A percentile compares a stretch with the other conserved stretches of the same genome.
Evolutionary conservation across 306 rosid genomes (phyloP).

Genomic region (Pachyrhizus erosus): DNA sequence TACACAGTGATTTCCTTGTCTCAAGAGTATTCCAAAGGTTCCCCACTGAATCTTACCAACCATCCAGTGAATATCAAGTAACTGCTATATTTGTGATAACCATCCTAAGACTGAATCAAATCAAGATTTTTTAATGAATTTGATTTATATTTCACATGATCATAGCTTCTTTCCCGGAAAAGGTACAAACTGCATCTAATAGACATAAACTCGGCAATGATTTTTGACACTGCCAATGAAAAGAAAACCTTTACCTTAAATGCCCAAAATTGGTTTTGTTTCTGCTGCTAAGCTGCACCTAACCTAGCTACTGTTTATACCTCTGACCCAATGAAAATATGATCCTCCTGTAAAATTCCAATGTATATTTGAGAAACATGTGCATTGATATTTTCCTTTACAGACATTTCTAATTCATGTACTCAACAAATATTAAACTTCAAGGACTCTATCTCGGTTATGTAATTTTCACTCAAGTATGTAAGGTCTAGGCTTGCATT

Average conservation of each 20-base stretch:
- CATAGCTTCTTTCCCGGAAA: neutral
- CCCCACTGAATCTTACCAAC: neutral
- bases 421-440: no score
- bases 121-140: neutral
- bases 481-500: neutral
- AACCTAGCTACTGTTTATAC: neutral
- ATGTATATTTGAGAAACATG: no score
- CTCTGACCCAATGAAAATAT: no score
- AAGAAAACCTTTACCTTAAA: no score
- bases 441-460: conserved; percentile 14
- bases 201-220: no score
- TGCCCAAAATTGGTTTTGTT: no score
- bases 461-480: conserved; percentile 3
- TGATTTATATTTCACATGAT: neutral
- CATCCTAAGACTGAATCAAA: neutral
- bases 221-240: no score
- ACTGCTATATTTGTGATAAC: neutral
- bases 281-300: no score
- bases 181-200: no score
- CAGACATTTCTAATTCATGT: no score
- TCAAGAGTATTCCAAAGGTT: neutral
- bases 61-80: conserved; percentile 2
- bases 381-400: no score
- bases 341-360: no score
- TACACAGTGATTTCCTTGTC: neutral